Evolutionary conservation across 2,329 filamentous ascomycete genomes (phyloP).

Genomic region (Ophiosphaerella narmari): DNA sequence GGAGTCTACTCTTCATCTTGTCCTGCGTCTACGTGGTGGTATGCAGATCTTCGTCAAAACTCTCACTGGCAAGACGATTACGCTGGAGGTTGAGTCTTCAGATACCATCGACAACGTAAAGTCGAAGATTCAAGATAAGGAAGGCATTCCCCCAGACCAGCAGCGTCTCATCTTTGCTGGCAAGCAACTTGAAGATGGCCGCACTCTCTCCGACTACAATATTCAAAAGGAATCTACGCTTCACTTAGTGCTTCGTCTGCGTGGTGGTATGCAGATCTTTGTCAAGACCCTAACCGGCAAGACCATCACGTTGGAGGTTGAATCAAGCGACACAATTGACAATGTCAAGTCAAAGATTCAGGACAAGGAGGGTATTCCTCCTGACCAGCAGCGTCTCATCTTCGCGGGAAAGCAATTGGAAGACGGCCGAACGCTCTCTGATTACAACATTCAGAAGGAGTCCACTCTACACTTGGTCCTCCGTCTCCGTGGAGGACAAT

Average conservation of each 20-base stretch:
- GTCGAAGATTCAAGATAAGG: conserved; percentile 97
- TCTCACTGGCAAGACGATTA: conserved; percentile 67
- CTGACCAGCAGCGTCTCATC: conserved; percentile 91
- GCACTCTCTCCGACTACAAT: conserved; percentile 90
- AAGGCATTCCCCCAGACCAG: conserved; percentile 94
- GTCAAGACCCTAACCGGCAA: conserved; percentile 73
- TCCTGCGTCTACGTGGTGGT: conserved; percentile 72
- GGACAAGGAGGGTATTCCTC: conserved; percentile 79
- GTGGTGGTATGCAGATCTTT: conserved; percentile 72
- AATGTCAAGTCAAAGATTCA: conserved; percentile 93
- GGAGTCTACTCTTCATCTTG: conserved; percentile 72
- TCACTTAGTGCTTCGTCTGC: conserved; percentile 83
- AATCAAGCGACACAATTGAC: conserved; percentile 88
- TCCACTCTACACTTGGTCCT: conserved; percentile 68
- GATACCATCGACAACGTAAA: conserved; percentile 98
- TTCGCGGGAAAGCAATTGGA: conserved; percentile 94
- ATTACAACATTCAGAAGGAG: conserved; percentile 94
- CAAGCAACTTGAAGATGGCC: conserved; percentile 94
- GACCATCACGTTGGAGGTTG: conserved; percentile 91
- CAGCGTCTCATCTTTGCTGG: conserved; percentile 95
- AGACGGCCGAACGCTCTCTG: conserved; percentile 85
- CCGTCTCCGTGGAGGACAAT: conserved; percentile 61
- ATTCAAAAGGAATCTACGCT: conserved; percentile 92
- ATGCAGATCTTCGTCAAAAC: conserved; percentile 69
- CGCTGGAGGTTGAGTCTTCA: conserved; percentile 68